phyloP scores from a whole-genome alignment of 1,139 yeast genomes.

The Lipomyces yarrowii region DNA sequence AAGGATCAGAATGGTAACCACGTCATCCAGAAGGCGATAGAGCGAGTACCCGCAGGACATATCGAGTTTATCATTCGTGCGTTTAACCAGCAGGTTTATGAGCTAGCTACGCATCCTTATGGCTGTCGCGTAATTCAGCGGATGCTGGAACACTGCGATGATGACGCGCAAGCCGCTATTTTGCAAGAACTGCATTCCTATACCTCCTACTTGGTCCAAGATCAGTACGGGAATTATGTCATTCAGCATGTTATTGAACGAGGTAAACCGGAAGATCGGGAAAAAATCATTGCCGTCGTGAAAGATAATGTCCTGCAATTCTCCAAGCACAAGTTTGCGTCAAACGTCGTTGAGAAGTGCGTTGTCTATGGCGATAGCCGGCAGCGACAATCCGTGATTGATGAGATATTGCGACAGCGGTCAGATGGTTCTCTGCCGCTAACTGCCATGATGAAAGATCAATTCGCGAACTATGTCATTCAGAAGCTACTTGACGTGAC shows the following conservation, averaged over 20 bases:
- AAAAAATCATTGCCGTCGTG: conserved; percentile 53
- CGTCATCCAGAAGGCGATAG: conserved; percentile 94
- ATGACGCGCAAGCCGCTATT: conserved; percentile 59
- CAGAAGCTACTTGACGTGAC: conserved; percentile 90
- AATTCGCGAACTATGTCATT: conserved; percentile 94
- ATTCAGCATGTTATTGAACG: conserved; percentile 92
- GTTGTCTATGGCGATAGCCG: conserved; percentile 67
- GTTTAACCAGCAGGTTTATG: conserved; percentile 77
- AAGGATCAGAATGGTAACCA: conserved; percentile 98
- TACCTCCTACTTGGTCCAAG: conserved; percentile 80
- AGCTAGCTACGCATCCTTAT: conserved; percentile 90
- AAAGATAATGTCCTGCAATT: conserved; percentile 69
- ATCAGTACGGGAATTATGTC: conserved; percentile 96
- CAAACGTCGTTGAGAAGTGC: conserved; percentile 95
- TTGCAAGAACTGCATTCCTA: conserved; percentile 72
- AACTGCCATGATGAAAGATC: conserved; percentile 86
- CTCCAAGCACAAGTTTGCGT: conserved; percentile 94
- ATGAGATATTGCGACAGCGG: conserved; percentile 52
- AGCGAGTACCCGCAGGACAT: conserved; percentile 71
- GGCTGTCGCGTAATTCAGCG: conserved; percentile 98
- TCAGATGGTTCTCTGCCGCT: conserved; percentile 33
- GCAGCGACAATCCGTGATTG: conserved; percentile 66
- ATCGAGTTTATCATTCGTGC: conserved; percentile 75
- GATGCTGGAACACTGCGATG: conserved; percentile 70
- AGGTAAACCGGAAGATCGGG: conserved; percentile 60